Percentiles rank a stretch among this genome's conserved stretches.
These are phyloP conservation scores for Gamarada debralockiae DNA, from an alignment of 495 filamentous ascomycete species.

Conservation along the genomic window DNA sequence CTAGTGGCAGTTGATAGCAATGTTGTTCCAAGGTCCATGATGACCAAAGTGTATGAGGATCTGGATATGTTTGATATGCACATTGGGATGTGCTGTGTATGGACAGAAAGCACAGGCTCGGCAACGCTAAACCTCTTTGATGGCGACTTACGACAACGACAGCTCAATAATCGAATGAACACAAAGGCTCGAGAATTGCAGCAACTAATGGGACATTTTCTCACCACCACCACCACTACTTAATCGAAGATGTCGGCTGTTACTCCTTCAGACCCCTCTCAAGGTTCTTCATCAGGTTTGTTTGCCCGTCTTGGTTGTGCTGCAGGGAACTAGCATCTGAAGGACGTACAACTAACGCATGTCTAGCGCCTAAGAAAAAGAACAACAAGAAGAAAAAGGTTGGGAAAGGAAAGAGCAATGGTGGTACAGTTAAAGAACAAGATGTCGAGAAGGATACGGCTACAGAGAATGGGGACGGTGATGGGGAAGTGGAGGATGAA, in stretches of 20 bases:
- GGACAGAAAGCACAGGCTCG: no score
- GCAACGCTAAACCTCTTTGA: no score
- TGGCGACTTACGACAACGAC: no score
- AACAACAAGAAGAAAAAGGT: constrained; percentile 66
- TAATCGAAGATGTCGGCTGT: constrained; percentile 25
- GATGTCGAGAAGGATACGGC: constrained; percentile 34
- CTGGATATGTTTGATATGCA: no score
- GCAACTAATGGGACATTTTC: neutral
- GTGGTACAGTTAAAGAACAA: constrained; percentile 27
- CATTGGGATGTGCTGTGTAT: no score
- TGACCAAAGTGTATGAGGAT: no score
- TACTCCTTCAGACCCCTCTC: constrained; percentile 23
- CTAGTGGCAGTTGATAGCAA: no score
- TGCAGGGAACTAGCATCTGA: neutral
- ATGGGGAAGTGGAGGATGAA: constrained; percentile 30
- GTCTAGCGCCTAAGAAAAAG: constrained; percentile 56
- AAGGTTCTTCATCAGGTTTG: constrained; percentile 26
- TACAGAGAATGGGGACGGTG: constrained; percentile 28
- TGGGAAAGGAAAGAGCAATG: constrained; percentile 35
- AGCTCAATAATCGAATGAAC: no score
- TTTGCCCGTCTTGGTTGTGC: neutral
- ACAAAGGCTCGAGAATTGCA: neutral
- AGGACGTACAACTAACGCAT: constrained; percentile 14
- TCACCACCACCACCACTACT: neutral
- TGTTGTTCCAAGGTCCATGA: no score